These are phyloP conservation scores for Cetraspora pellucida DNA, from an alignment of 192 early-diverging fungal species.

Conservation along the genomic window DNA sequence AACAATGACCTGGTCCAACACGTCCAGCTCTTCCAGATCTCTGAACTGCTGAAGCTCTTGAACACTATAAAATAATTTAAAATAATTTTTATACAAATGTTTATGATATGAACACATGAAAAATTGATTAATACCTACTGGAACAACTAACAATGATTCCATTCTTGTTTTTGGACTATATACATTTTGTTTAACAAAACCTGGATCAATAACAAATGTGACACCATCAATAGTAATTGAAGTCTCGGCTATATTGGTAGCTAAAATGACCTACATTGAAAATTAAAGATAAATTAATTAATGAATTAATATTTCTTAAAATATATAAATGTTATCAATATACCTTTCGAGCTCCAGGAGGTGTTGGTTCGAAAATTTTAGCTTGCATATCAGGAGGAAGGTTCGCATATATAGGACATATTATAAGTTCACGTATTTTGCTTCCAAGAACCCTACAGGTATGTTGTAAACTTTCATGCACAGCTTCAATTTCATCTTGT, in stretches of 20 bases:
- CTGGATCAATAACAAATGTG: constrained; percentile 96
- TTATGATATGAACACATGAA: neutral
- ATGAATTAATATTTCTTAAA: too few species aligned
- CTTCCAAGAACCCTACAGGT: constrained; percentile 81
- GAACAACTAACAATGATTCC: constrained; percentile 96
- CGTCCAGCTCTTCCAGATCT: constrained; percentile 94
- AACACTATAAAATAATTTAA: constrained; percentile 51
- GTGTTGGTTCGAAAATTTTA: constrained; percentile 96
- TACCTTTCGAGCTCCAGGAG: constrained; percentile 87
- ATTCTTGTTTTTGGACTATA: constrained; percentile 95
- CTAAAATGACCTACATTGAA: constrained; percentile 69
- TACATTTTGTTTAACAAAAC: constrained; percentile 94
- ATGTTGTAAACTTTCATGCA: constrained; percentile 76
- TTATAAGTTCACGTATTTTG: constrained; percentile 85
- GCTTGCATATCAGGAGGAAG: constrained; percentile 95
- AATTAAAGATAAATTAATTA: neutral
- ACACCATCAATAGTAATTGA: constrained; percentile 98
- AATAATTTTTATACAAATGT: neutral
- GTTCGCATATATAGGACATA: constrained; percentile 96
- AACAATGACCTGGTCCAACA: constrained; percentile 96
- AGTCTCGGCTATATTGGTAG: constrained; percentile 99
- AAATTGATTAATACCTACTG: constrained; percentile 39
- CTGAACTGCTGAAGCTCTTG: constrained; percentile 92
- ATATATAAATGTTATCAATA: too few species aligned
- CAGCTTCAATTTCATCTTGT: constrained; percentile 97